A percentile compares a stretch with the other conserved stretches of the same genome.
phyloP scores from a whole-genome alignment of 2,329 filamentous ascomycete species.

The Uncinocarpus reesii region DNA sequence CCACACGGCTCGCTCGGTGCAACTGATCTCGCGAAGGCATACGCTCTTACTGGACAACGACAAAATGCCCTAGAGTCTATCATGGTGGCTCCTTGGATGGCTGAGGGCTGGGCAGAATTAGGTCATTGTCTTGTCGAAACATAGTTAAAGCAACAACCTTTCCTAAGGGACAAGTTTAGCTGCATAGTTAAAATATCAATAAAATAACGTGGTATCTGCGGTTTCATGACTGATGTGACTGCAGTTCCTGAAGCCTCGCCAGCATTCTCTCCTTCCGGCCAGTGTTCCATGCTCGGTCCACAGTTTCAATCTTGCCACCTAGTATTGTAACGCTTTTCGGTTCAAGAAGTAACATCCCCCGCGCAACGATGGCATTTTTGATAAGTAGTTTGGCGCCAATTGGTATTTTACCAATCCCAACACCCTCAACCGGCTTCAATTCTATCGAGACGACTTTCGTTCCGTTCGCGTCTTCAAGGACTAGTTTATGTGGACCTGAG shows the following conservation, averaged over 20 bases:
- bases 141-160: background rate
- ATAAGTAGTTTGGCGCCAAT: constrained; percentile 80
- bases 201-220: background rate
- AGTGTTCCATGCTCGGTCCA: constrained; percentile 68
- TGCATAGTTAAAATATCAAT: background rate
- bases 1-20: constrained; percentile 60
- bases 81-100: constrained; percentile 70
- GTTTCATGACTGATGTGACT: background rate
- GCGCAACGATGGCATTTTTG: constrained; percentile 52
- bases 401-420: constrained; percentile 49
- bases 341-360: constrained; percentile 70
- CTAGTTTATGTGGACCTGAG: constrained; percentile 61
- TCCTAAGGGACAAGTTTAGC: background rate
- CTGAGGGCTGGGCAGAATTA: constrained; percentile 51
- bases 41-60: constrained; percentile 59
- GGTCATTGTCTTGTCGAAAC: constrained; percentile 23
- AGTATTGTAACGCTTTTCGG: constrained; percentile 57
- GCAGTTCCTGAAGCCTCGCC: constrained; percentile 41
- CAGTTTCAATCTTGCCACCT: constrained; percentile 75
- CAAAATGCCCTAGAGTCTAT: constrained; percentile 68
- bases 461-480: constrained; percentile 70
- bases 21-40: constrained; percentile 59
- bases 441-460: constrained; percentile 63
- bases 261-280: constrained; percentile 60
- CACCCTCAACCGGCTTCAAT: constrained; percentile 52